Evolutionary conservation across 176 grass and related monocot species (phyloP), one percentile per base, ranked within the genome.

Genomic region (Thalia dealbata): DNA sequence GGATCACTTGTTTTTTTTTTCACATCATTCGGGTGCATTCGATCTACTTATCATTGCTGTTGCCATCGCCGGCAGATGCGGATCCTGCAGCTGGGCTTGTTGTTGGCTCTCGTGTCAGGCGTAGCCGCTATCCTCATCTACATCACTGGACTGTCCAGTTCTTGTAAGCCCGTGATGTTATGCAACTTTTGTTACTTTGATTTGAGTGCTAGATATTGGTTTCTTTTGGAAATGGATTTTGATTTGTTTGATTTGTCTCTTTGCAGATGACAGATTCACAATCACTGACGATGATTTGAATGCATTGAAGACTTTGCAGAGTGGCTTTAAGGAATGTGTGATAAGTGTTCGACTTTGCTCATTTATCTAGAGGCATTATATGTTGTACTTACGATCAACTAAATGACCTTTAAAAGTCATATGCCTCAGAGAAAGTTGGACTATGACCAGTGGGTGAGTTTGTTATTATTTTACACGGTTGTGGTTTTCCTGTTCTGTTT

Each of bases 261-360:
- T 32, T 59, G 73, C 69, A 96, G 88, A 88, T 90, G 85, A 86
- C 38, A 14, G 76, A 44, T 72, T 75, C 73, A 55, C 75, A 64
- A 41, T 97, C 10, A 92, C 87, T 1, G 81, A 81, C 59, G 82
- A 68, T 19, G 87, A 97, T 50, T 46, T 88, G 60, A 78, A 46
- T 38, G 85, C 89, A 50, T 78, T 97, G 52, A 75, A 73, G 22
- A 79, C 78, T 72, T 78, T 97, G 29, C 89, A 88, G 78, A 73
- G 61, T 45, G 29, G 82, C 61, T 92, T 97, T 75, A 80, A 76
- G 83, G 88, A 90, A 82, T 97, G 93, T 67, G 93, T 97, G 85
- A 89, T 97, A 75, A 69, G 89, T 72, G 27, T 81, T 71, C 27
- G 15, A 15, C 14, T 38, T 15, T 64, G n/a, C n/a, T n/a, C n/a